phyloP scores from a whole-genome alignment of 2,329 filamentous ascomycete genomes.

The Talaromyces sp. region DNA sequence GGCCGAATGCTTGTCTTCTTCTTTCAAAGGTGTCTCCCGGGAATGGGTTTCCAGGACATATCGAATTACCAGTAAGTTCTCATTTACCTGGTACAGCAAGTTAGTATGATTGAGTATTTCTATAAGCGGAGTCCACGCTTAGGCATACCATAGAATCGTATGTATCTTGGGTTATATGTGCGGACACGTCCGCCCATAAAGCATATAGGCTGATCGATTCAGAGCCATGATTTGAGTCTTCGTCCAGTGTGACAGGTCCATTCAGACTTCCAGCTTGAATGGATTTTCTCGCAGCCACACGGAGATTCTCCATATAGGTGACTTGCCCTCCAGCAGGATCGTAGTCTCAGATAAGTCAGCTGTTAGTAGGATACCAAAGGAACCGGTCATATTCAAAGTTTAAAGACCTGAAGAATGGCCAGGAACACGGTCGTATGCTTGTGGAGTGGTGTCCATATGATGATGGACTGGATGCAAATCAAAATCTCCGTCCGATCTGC shows the following conservation, averaged over 20 bases:
- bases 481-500: background rate
- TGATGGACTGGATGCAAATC: background rate
- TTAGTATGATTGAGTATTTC: background rate
- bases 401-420: background rate
- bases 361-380: background rate
- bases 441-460: background rate
- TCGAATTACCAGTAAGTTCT: slow-evolving; percentile 31
- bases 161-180: slow-evolving; percentile 20
- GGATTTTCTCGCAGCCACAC: slow-evolving; percentile 27
- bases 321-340: background rate
- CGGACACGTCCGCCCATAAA: slow-evolving; percentile 33
- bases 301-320: slow-evolving; percentile 23
- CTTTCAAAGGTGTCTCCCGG: slow-evolving; percentile 19
- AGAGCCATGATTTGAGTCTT: slow-evolving; percentile 5
- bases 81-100: slow-evolving; percentile 27
- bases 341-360: background rate
- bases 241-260: background rate
- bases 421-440: background rate
- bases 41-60: slow-evolving; percentile 24
- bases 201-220: slow-evolving; percentile 22
- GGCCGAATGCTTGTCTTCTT: slow-evolving; percentile 25
- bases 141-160: slow-evolving; percentile 4
- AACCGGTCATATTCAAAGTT: background rate
- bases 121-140: too few species aligned
- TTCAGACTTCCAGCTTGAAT: slow-evolving; percentile 18